Evolutionary conservation across 768 basidiomycete species (phyloP), one percentile per base, ranked within the genome.

Genomic region (Leccinum fibrillosum): DNA sequence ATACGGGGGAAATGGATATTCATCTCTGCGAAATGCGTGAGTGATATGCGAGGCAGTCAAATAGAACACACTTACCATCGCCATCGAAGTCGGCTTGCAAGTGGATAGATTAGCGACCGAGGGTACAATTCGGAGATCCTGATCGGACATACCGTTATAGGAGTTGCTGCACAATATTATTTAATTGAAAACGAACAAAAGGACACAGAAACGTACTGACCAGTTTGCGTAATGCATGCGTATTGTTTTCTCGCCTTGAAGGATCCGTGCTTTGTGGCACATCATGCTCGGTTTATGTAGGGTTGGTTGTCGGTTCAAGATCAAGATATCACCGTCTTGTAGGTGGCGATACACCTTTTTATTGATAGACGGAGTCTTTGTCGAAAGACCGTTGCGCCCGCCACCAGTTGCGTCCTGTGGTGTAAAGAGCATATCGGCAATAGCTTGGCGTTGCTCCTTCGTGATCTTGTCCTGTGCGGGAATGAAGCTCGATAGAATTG

Each of bases 161-260:
- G 96, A 98, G 72, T 98, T 98, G 76, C 94, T 96, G 66, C 9
- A 44, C 30, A 50, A 35, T 55, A 39, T 60, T 34, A 30, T 55
- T 74, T 54, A 60, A 67, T 56, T n/a, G n/a, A 42, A 49, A 47
- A 42, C 26, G 11, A 28, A 11, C 21, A 25, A 49, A 19, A 51
- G 56, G 56, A 21, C 50, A 39, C 10, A 57, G 13, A 57, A 66
- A 15, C 9, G 54, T 47, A 77, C 86, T 53, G 58, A 96, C 94
- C 96, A 99, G 69, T 99, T 99, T 25, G 97, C 96, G 69, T 99
- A 99, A 77, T 99, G 97, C 95, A 99, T 95, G 13, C 97, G 85
- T 70, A 99, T 98, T 0, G 97, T 98, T 79, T 98, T 99, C 75
- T 99, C 97, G 25, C 96, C 97, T 60, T 86, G 83, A 61, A 99